Base-by-base conservation (phyloP, 148 eudicot genomes). In the Rhododendron williamsianum region DNA sequence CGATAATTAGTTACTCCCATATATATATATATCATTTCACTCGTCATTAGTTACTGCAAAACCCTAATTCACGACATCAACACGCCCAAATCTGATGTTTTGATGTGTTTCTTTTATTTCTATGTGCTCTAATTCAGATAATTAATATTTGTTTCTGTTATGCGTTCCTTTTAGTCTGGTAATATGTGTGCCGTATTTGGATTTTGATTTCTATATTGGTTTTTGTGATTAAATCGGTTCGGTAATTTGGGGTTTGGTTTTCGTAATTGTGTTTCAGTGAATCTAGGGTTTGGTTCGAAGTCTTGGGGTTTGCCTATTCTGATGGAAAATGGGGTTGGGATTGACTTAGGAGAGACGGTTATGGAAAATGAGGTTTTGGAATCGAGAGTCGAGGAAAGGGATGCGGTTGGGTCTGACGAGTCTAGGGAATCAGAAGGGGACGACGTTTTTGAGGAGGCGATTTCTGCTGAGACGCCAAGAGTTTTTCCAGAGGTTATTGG, bases 271-370 rank as follows among this genome's bases (percentile, higher is more conserved):
- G 77, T 82, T 86, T 43, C 82, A 82, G 79, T 80, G 52, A 84
- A 77, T 85, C 76, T 82, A 88, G 92, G 77, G 72, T 88, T 88
- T 71, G 76, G 76, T 85, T 80, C 81, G 25, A 76, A 73, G 65
- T 78, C 36, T 78, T 12, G 23, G 58, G 76, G 69, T 21, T 19
- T 2, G 4, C 45, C 74, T 27, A 38, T 90, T 86, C 83, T 87
- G 89, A 95, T 95, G 98, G 96, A 95, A 77, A 94, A 89, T 91
- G 94, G 91, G 86, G 86, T 84, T 71, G 92, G 87, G 74, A 85
- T 78, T 86, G 72, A 58, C 84, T 81, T 72, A 85, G 89, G 65
- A 58, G 88, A 87, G 85, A 77, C 81, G 88, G 87, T 79, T 78
- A 80, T 86, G 71, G 87, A 84, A 48, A 88, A 86, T 46, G 92